Base-by-base conservation (phyloP, 139 green algal genomes). In the Eudorina sp. region DNA sequence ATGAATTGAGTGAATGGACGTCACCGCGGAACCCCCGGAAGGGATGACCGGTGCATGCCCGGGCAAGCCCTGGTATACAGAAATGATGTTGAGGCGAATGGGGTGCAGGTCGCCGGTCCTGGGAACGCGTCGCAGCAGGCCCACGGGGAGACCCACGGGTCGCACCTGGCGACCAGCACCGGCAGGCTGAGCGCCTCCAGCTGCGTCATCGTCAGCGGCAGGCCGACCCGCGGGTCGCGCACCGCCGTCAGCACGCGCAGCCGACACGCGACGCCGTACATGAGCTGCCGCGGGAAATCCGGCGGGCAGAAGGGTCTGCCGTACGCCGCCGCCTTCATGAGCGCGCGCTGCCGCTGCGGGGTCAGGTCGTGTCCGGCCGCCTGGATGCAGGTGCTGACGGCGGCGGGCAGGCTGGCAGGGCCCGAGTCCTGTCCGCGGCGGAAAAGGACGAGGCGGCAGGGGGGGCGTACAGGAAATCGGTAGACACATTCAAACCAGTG, bases 161-260 rank as follows among this genome's bases (percentile, higher is more conserved):
- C 62, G 0, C 62, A 94, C 92, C 89, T 90, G 16, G 89, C 79
- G 13, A 99, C 92, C 13, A 99, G 81, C 9, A 94, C 94, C 0
- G 91, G 79, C 53, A 96, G 46, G 0, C 87, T 92, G 18, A 97
- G 75, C 8, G 91, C 92, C 76, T 96, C 88, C 80, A 98, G 92
- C 91, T 98, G 95, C 2, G 86, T 78, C 77, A 95, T 88, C 1
- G 94, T 98, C 36, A 99, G 91, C 0, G 97, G 95, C 41, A 88
- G 48, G n/a, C 94, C 97, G 29, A 97, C 91, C 43, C 89, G 83
- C 8, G 92, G 90, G 19, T 96, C 93, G 51, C 95, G 79, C 72
- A 99, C 79, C 0, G 91, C 93, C 51, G 98, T 97, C 13, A 99
- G 84, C 48, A 99, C 83, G 25, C 97, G 91, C 82, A 99, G 92